phyloP scores from a whole-genome alignment of 148 eudicot species.

The Diospyros kaki region DNA sequence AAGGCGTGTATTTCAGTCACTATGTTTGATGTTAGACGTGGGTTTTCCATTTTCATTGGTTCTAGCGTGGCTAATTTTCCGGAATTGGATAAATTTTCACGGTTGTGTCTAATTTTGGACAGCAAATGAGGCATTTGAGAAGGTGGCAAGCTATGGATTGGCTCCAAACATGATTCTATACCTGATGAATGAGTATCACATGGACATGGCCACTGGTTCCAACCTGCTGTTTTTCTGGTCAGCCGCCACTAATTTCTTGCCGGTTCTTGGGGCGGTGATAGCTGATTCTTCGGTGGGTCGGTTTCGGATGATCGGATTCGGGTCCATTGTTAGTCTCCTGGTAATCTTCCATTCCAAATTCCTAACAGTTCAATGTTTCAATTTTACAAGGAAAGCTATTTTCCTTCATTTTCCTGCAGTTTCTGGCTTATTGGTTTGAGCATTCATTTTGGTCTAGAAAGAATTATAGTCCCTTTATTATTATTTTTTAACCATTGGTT shows the following conservation, averaged over 20 bases:
- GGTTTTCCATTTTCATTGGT: too few relatives aligned
- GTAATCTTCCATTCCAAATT: conserved; percentile 19
- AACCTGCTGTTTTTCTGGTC: conserved; percentile 46
- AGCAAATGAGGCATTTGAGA: conserved; percentile 55
- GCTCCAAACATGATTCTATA: conserved; percentile 60
- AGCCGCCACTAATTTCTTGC: conserved; percentile 46
- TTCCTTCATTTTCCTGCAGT: background rate
- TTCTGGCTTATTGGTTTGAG: background rate
- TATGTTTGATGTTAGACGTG: too few relatives aligned
- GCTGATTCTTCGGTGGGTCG: conserved; percentile 60
- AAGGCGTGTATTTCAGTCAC: too few relatives aligned
- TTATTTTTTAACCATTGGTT: background rate
- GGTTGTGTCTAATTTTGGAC: conserved; percentile 1
- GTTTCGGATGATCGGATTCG: conserved; percentile 42
- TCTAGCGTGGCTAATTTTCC: too few relatives aligned
- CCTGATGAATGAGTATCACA: conserved; percentile 39
- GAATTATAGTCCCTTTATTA: too few relatives aligned
- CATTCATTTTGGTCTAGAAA: too few relatives aligned
- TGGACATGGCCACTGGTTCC: conserved; percentile 44
- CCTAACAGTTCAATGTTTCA: too few relatives aligned
- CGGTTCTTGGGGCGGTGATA: conserved; percentile 38
- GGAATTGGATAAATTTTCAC: background rate
- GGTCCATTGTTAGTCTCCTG: conserved; percentile 45
- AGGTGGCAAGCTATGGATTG: conserved; percentile 47
- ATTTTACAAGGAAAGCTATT: background rate